Base-by-base conservation (phyloP, 129 eudicot species). In the Escallonia herrerae region DNA sequence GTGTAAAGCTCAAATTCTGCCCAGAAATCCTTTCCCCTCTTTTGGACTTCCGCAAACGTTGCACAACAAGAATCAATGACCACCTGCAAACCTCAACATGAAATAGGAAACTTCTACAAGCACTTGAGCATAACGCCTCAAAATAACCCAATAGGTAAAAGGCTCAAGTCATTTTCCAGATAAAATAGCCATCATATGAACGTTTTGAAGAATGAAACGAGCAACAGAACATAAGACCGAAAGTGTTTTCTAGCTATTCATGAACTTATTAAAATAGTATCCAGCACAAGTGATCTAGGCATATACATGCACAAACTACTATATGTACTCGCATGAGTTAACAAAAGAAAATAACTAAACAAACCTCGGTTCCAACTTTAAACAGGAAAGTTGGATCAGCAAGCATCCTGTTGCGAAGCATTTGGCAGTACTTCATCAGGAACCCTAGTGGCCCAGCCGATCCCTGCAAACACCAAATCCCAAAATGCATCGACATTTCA, bases 11-110 rank as follows among this genome's bases (percentile, higher is more conserved):
- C 98, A 46, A 93, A 88, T 60, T 93, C 98, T 14, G 90, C 80
- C 98, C 98, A 93, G 69, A 93, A 93, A 77, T 93, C 96, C 76
- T 88, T 82, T 38, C 96, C 98, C 73, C 98, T 81, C 70, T 88
- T 85, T 59, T 88, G 93, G 60, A 83, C 91, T 77, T 93, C 98
- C 6, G 96, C 98, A 83, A 88, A 86, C 15, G 98, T 93, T 40
- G 98, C 98, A 81, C 98, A 93, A 77, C 85, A 80, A 40, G 98
- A 85, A 83, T 93, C 98, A 60, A 93, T 93, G n/a, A 86, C 87
- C 55, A 86, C 74, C 96, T 91, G 83, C 79, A 72, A 22, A 22
- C 33, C 33, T 22, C 33, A 22, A 22, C 33, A 22, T 22, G 33
- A 22, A 0, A 22, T 22, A 22, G 33, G 33, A 22, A 22, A 22